Conservation (phyloP, 1,139 yeast genomes). For the Debaryomyces fabryi region DNA sequence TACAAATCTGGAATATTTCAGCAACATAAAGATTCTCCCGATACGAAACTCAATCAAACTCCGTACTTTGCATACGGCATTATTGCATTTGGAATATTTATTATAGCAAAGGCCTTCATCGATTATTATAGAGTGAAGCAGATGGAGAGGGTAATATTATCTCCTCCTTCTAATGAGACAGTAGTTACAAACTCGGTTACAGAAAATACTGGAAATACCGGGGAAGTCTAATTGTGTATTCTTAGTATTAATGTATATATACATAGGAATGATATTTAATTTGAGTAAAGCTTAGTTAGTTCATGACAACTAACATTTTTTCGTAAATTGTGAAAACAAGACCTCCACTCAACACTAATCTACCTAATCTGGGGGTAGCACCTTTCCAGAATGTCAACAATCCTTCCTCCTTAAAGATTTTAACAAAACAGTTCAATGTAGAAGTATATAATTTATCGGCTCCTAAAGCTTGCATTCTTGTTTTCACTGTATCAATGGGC, state of each 20-base stretch:
- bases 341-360: conserved; percentile 91
- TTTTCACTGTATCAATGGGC: conserved; percentile 98
- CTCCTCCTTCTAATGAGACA: conserved; percentile 32
- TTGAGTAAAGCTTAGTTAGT: conserved; percentile 10
- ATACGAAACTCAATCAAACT: conserved; percentile 23
- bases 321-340: conserved; percentile 94
- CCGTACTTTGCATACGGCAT: conserved; percentile 59
- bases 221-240: background rate
- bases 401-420: conserved; percentile 88
- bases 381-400: conserved; percentile 94
- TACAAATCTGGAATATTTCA: conserved; percentile 43
- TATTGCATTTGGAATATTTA: conserved; percentile 67
- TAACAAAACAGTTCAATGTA: conserved; percentile 79
- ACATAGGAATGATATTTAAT: conserved; percentile 4
- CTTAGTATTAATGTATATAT: conserved; percentile 2
- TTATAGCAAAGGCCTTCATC: conserved; percentile 64
- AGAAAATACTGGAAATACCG: conserved; percentile 2
- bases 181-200: conserved; percentile 14
- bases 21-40: conserved; percentile 18
- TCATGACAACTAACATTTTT: conserved; percentile 69
- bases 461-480: conserved; percentile 94
- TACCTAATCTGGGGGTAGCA: conserved; percentile 93
- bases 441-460: conserved; percentile 71
- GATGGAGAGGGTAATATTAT: conserved; percentile 66
- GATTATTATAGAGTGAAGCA: conserved; percentile 79